Evolutionary conservation across 345 rosid species (phyloP), one percentile per base, ranked within the genome.

Genomic region (Odontarrhena argentea): DNA sequence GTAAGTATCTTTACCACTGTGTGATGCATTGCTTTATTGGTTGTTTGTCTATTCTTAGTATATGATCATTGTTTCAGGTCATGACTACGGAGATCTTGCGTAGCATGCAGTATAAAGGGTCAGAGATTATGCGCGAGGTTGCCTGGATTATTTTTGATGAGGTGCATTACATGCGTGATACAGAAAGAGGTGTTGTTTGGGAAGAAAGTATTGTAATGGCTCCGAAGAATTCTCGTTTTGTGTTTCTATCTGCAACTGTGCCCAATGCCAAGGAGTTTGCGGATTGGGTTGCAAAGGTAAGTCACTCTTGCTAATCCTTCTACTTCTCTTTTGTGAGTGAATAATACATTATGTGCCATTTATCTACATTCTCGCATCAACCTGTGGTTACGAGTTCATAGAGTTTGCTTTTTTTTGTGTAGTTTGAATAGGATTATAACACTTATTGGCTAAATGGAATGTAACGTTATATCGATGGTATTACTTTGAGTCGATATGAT

Each of bases 11-110:
- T 28, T 46, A 9, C 22, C 5, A 6, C 6, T 55, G 22, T 26
- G 18, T 0, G 8, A n/a, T 24, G 9, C 40, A 30, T 25, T 13
- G 5, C 1, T 47, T 75, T 65, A 2, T 74, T 22, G 54, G 53
- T 6, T 63, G 35, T 53, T 14, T 54, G n/a, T 40, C 63, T 63
- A 24, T 72, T 58, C 56, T 68, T 60, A 28, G 59, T 71, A 81
- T 64, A 25, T 37, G 8, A 8, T 48, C 0, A 25, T 63, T 66
- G 40, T 68, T 85, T 75, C 71, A 94, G 99, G 97, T 91, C 41
- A 94, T 94, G 99, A 94, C 99, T 14, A 94, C 97, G 1, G 99
- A 94, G 83, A 94, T 94, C 70, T 91, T 96, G 99, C 96, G 99
- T 50, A 91, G 95, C 44, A 94, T 94, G 97, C 97, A 83, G 81